Base-by-base conservation (phyloP, 225 moss, liverwort and hornwort genomes). In the Bryoerythrophyllum caledonicum region DNA sequence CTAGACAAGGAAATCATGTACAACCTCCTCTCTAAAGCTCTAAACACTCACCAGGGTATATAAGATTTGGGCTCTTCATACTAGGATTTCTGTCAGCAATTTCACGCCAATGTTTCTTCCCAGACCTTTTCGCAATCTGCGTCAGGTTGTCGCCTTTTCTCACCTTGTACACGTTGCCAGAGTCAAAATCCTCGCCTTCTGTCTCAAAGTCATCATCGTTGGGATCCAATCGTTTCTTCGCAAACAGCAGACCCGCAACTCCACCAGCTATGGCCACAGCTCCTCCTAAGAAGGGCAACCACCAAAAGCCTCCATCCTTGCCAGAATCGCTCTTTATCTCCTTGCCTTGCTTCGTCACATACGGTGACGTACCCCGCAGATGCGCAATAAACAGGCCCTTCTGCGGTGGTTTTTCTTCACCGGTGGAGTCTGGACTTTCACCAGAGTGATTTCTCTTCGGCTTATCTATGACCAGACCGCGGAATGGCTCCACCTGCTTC, bases 11-110 rank as follows among this genome's bases (percentile, higher is more conserved):
- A 38, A 80, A 69, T 48, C 62, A 79, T 74, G 61, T 63, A 67
- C 71, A 74, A 73, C 11, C 48, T 23, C 30, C 24, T 64, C 67
- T 71, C 64, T 76, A 87, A 55, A 99, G 70, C 78, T 80, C 84
- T 79, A 99, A 84, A 48, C 82, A 85, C 23, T 93, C 94, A 41
- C 90, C 90, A 2, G 99, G 99, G 59, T 87, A 88, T 30, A 99
- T 99, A 37, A 99, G 89, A 78, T 99, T 38, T 43, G 99, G 99
- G 25, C 93, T 82, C 8, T 40, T 52, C 25, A 99, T 88, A 61
- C 71, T 72, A 8, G 95, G 89, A 68, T 99, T 99, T 43, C 81
- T 80, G 40, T 63, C 78, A 3, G 74, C 83, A 77, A 99, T 74
- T 54, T 92, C 95, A 49, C 83, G 91, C 99, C 91, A 95, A 60